Percentiles rank a stretch among this genome's conserved stretches.
Conservation (phyloP, 306 rosid species). For the Clitoria ternatea region DNA sequence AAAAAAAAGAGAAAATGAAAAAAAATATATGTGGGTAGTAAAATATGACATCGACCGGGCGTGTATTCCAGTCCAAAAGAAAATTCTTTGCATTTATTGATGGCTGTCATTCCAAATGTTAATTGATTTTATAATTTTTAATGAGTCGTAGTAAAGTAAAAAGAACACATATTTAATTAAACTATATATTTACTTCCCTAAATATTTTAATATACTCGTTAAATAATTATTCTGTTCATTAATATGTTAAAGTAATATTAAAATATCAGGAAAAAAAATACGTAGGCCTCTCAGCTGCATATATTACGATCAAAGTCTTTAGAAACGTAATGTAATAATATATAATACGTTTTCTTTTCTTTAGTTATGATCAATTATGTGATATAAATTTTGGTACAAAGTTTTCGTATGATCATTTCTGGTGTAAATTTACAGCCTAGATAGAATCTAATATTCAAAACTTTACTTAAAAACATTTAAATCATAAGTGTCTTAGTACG, state of each 20-base stretch:
- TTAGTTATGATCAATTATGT: too few species aligned
- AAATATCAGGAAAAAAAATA: background rate
- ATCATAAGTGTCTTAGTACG: too few species aligned
- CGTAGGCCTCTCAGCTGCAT: background rate
- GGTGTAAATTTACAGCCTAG: too few species aligned
- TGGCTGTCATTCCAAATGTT: background rate
- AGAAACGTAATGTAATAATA: background rate
- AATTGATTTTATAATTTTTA: background rate
- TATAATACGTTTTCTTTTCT: too few species aligned
- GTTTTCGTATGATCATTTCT: too few species aligned
- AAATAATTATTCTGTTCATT: background rate
- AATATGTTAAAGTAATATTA: background rate
- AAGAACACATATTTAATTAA: too few species aligned
- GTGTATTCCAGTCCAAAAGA: slow-evolving; percentile 37
- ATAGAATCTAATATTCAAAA: too few species aligned
- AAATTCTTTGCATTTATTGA: slow-evolving; percentile 15
- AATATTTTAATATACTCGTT: background rate
- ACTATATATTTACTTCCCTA: background rate
- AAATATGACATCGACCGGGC: slow-evolving; percentile 30
- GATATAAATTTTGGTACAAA: too few species aligned
- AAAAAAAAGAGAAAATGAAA: background rate
- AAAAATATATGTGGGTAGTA: slow-evolving; percentile 32
- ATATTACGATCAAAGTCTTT: background rate
- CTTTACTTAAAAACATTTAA: too few species aligned
- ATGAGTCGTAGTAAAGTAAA: too few species aligned